Percentiles rank a stretch among this genome's conserved stretches.
phyloP scores from a whole-genome alignment of 1,284 basidiomycete genomes.

The Cystobasidiaceae sp. region DNA sequence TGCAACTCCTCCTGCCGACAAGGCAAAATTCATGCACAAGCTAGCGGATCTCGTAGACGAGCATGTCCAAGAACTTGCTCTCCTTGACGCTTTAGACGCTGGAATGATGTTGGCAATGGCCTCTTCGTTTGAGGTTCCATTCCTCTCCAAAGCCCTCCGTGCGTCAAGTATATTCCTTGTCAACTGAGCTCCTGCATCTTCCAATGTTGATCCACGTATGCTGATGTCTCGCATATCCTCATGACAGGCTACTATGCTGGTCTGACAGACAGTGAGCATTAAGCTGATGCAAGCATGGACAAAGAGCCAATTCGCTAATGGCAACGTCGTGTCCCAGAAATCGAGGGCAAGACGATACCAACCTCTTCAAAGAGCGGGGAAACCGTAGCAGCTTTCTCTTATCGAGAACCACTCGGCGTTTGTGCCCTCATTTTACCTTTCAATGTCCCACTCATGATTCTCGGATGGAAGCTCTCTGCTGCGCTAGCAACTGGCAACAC shows the following conservation, averaged over 20 bases:
- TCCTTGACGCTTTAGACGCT: background rate
- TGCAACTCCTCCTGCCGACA: background rate
- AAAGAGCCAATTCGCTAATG: background rate
- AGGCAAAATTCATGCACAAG: background rate
- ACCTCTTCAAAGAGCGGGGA: background rate
- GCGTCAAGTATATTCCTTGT: background rate
- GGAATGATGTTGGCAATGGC: background rate
- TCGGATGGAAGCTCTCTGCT: conserved; percentile 39
- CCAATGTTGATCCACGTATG: too few relatives aligned
- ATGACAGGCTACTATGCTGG: background rate
- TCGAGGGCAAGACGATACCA: background rate
- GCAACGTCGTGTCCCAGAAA: background rate
- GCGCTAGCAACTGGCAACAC: conserved; percentile 39
- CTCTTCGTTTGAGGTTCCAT: background rate
- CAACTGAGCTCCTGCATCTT: background rate
- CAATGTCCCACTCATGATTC: conserved; percentile 36
- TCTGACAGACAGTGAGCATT: background rate
- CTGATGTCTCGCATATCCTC: too few relatives aligned
- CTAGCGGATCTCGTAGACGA: background rate
- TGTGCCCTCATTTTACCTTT: conserved; percentile 27
- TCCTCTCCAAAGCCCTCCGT: background rate
- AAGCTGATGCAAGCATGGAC: background rate
- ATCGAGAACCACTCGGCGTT: background rate
- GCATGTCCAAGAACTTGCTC: background rate
- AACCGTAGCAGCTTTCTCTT: background rate